A percentile compares a stretch with the other conserved stretches of the same genome.
These are phyloP conservation scores for Coffea humblotiana DNA, from an alignment of 305 asterid species.

Conservation along the genomic window DNA sequence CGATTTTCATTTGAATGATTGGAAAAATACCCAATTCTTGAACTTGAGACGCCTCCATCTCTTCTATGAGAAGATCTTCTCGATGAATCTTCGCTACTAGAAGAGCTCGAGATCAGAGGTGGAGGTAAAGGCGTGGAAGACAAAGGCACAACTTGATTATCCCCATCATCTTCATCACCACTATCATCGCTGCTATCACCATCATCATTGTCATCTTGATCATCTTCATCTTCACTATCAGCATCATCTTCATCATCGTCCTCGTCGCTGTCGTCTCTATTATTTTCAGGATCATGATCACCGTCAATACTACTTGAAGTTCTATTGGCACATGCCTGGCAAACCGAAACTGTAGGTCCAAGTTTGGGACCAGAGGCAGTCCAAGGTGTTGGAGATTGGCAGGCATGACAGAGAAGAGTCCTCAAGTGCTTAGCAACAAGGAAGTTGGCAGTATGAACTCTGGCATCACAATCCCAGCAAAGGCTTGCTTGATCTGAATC, in stretches of 20 bases:
- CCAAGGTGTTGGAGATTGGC: conserved; percentile 73
- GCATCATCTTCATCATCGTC: conserved; percentile 12
- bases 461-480: conserved; percentile 77
- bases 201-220: not conserved
- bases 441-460: conserved; percentile 69
- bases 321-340: conserved; percentile 36
- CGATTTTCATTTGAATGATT: conserved; percentile 13
- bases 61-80: conserved; percentile 25
- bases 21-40: conserved; percentile 23
- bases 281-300: conserved; percentile 14
- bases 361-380: conserved; percentile 68
- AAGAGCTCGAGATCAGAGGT: conserved; percentile 35
- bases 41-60: conserved; percentile 15
- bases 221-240: not conserved
- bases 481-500: conserved; percentile 71
- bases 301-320: not conserved
- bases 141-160: conserved; percentile 67
- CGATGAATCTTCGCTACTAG: conserved; percentile 39
- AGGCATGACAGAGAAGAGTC: conserved; percentile 59
- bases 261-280: not conserved
- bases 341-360: conserved; percentile 51
- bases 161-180: conserved; percentile 33
- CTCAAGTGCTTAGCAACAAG: conserved; percentile 62
- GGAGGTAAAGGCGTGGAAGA: conserved; percentile 32
- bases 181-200: conserved; percentile 9